Percentiles rank a stretch among this genome's conserved stretches.
These are phyloP conservation scores for Fusarium agapanthi DNA, from an alignment of 2,329 filamentous ascomycete species.

Conservation along the genomic window DNA sequence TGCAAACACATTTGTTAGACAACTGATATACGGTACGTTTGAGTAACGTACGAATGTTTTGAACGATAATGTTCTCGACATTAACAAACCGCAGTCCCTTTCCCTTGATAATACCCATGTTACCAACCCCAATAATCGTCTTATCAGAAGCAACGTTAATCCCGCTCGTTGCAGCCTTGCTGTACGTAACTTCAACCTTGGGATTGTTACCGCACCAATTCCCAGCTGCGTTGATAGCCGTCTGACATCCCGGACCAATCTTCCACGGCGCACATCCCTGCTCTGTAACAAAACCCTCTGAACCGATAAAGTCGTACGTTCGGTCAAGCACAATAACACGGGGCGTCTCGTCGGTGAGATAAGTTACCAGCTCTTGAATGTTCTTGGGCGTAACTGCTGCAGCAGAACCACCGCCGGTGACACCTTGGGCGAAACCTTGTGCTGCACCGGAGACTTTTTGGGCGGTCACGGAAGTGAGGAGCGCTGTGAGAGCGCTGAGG, in stretches of 20 bases:
- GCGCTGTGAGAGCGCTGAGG: not conserved
- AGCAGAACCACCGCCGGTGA: slow-evolving; percentile 24
- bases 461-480: not conserved
- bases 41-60: slow-evolving; percentile 16
- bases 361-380: slow-evolving; percentile 20
- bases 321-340: slow-evolving; percentile 50
- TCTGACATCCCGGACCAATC: slow-evolving; percentile 28
- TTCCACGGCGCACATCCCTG: slow-evolving; percentile 34
- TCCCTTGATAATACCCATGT: slow-evolving; percentile 51
- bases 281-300: slow-evolving; percentile 34
- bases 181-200: slow-evolving; percentile 1
- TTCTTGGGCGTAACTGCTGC: slow-evolving; percentile 18
- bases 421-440: slow-evolving; percentile 22
- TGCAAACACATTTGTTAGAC: accelerated
- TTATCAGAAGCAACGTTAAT: slow-evolving; percentile 51
- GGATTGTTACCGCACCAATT: slow-evolving; percentile 16
- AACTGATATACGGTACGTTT: accelerated
- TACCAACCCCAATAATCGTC: slow-evolving; percentile 51
- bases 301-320: slow-evolving; percentile 41
- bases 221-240: slow-evolving; percentile 38
- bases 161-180: slow-evolving; percentile 5
- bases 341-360: slow-evolving; percentile 36
- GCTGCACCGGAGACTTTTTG: slow-evolving; percentile 15
- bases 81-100: slow-evolving; percentile 50
- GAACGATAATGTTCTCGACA: slow-evolving; percentile 48